Percentiles rank a stretch among this genome's conserved stretches.
Conservation (phyloP, 345 rosid genomes). For the Populus ilicifolia region DNA sequence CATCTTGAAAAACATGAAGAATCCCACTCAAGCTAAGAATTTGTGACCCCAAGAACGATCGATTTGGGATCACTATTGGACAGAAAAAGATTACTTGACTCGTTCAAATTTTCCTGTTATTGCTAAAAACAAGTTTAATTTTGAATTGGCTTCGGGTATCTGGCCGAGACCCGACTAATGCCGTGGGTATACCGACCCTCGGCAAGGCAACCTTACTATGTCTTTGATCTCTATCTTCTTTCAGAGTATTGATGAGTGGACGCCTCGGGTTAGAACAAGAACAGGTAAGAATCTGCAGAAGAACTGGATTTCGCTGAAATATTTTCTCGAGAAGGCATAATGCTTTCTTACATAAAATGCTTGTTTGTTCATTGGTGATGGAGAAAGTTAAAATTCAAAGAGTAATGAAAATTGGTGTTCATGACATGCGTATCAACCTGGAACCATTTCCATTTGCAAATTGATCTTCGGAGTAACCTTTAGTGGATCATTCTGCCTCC, state of each 20-base stretch:
- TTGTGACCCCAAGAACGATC: no score
- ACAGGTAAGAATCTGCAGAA: constrained; percentile 38
- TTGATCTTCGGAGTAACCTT: neutral
- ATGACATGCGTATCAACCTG: neutral
- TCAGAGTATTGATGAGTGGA: constrained; percentile 90
- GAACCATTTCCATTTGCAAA: neutral
- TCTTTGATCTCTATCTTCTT: constrained; percentile 1
- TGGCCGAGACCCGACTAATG: no score
- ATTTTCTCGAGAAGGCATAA: neutral
- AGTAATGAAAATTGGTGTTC: neutral
- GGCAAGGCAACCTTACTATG: neutral
- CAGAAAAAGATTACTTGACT: no score
- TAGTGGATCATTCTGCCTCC: neutral
- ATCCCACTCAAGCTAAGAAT: neutral
- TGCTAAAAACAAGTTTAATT: no score
- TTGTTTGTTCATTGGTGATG: neutral
- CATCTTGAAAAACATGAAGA: neutral
- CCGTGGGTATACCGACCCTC: no score
- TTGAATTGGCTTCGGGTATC: no score
- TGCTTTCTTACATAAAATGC: neutral
- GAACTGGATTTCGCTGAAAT: neutral
- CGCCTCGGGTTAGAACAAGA: constrained; percentile 64
- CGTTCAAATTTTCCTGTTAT: no score
- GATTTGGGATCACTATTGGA: no score
- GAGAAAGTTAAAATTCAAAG: neutral